Evolutionary conservation across 306 rosid species (phyloP).

Genomic region (Geum urbanum): DNA sequence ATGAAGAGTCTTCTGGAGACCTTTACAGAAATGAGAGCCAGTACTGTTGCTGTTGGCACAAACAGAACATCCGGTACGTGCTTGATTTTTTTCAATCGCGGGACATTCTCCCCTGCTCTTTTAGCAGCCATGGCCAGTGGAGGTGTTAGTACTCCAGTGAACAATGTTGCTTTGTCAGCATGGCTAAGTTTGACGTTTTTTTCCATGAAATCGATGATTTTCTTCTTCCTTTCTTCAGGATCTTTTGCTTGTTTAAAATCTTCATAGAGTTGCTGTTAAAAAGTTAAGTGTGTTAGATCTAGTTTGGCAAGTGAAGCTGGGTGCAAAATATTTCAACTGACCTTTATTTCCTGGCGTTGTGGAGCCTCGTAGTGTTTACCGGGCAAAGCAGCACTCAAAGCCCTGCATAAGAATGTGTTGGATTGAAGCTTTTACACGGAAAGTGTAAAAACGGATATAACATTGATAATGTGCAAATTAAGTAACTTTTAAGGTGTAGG

Average conservation of each 20-base stretch:
- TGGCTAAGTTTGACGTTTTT: conserved; percentile 31
- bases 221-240: background rate
- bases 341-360: conserved; percentile 31
- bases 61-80: conserved; percentile 51
- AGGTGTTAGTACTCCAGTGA: conserved; percentile 58
- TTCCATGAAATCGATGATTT: conserved; percentile 21
- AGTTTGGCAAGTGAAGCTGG: conserved; percentile 6
- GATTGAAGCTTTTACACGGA: background rate
- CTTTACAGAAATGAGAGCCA: conserved; percentile 45
- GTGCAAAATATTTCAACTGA: background rate
- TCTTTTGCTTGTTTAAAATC: background rate
- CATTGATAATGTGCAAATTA: background rate
- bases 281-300: conserved; percentile 4
- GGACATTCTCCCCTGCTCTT: conserved; percentile 41
- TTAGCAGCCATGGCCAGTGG: conserved; percentile 53
- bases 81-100: conserved; percentile 45
- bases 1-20: conserved; percentile 38
- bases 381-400: conserved; percentile 51
- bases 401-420: conserved; percentile 26
- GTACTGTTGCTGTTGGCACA: conserved; percentile 47
- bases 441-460: background rate
- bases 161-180: conserved; percentile 38
- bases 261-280: conserved; percentile 24
- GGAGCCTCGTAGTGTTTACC: conserved; percentile 62
- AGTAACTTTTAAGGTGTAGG: too few relatives aligned